A percentile compares a stretch with the other conserved stretches of the same genome.
phyloP scores from a whole-genome alignment of 164 flowering plant genomes.

The Magnolia kwangsiensis region DNA sequence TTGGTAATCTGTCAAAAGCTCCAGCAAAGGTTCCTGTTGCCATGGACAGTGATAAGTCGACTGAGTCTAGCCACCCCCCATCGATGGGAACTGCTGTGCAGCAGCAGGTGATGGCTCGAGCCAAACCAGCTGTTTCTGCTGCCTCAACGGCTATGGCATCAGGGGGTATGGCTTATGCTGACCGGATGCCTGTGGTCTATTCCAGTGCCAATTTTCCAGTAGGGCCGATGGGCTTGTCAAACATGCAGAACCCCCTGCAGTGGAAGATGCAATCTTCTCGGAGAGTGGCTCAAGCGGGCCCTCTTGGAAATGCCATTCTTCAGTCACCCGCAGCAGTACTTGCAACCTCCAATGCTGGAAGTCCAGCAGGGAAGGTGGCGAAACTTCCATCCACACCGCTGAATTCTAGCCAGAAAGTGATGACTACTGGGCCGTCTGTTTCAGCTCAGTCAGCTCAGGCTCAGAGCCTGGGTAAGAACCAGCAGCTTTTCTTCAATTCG shows the following conservation, averaged over 20 bases:
- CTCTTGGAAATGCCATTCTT: neutral
- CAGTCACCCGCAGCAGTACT: neutral
- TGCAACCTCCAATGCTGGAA: slow-evolving; percentile 3
- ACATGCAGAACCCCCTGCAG: slow-evolving; percentile 6
- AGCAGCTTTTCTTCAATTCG: slow-evolving; percentile 11
- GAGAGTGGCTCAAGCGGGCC: slow-evolving; percentile 3
- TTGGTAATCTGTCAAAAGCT: slow-evolving; percentile 8
- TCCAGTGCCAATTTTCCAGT: slow-evolving; percentile 9
- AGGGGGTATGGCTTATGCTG: neutral
- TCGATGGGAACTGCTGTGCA: slow-evolving; percentile 3
- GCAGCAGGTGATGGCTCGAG: slow-evolving; percentile 8
- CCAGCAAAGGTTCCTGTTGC: slow-evolving; percentile 7
- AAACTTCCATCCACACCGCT: slow-evolving; percentile 4
- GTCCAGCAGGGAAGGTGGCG: neutral
- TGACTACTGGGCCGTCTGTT: neutral
- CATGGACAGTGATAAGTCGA: slow-evolving; percentile 3
- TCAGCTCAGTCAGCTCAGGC: slow-evolving; percentile 10
- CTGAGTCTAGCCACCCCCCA: slow-evolving; percentile 8
- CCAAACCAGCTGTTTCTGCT: slow-evolving; percentile 3
- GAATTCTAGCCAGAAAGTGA: slow-evolving; percentile 6
- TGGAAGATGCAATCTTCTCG: slow-evolving; percentile 8
- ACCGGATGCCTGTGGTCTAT: slow-evolving; percentile 5
- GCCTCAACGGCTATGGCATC: neutral
- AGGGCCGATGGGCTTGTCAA: slow-evolving; percentile 10
- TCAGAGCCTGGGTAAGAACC: slow-evolving; percentile 6